These are phyloP conservation scores for Conoideocrella luteorostrata DNA, from an alignment of 2,329 filamentous ascomycete species.

Conservation along the genomic window DNA sequence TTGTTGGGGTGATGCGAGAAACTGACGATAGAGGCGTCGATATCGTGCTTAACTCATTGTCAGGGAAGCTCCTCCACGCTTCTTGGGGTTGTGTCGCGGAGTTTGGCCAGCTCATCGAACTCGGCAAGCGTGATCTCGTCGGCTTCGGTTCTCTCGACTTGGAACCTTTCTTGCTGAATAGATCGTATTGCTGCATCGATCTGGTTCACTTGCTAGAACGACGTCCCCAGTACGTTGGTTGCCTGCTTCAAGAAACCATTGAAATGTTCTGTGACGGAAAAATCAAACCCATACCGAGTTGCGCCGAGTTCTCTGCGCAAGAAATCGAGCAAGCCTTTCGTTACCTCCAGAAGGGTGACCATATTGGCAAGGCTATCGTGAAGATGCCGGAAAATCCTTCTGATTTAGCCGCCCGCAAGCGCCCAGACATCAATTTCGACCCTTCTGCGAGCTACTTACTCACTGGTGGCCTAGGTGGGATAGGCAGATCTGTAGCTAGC, in stretches of 20 bases:
- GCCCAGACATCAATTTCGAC: constrained; percentile 20
- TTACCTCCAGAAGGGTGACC: not conserved
- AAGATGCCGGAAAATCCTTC: not conserved
- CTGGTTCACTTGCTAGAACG: not conserved
- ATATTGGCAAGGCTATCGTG: not conserved
- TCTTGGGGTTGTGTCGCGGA: constrained; percentile 29
- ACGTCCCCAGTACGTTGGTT: not conserved
- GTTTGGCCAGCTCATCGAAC: constrained; percentile 17
- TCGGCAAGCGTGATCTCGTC: not conserved
- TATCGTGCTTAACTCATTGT: constrained; percentile 28
- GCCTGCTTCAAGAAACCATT: not conserved
- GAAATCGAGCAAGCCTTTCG: not conserved
- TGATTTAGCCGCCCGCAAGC: constrained; percentile 12
- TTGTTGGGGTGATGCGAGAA: constrained; percentile 16
- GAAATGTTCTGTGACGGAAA: not conserved
- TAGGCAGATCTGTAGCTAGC: too few species aligned
- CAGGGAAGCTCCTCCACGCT: constrained; percentile 25
- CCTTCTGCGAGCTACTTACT: too few species aligned
- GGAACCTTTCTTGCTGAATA: not conserved
- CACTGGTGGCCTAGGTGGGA: too few species aligned
- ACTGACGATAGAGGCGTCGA: constrained; percentile 29
- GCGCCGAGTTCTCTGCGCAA: not conserved
- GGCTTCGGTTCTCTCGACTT: not conserved
- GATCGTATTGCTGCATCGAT: too few species aligned
- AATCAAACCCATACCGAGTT: not conserved